phyloP scores from a whole-genome alignment of 805 yeast genomes.

The Monosporozyma servazzii region DNA sequence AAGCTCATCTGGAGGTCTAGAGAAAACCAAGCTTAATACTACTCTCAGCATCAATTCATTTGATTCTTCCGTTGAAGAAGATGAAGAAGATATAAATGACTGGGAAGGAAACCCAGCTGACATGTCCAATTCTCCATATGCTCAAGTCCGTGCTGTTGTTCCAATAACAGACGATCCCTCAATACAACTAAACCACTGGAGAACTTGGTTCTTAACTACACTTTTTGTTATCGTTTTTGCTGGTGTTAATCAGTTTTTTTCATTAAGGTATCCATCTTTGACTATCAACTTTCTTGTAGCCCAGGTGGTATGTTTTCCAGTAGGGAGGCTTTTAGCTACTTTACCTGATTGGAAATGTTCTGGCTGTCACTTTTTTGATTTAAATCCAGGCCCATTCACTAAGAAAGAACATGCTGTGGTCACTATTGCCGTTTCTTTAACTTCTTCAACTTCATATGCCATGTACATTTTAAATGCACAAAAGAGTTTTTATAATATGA shows the following conservation, averaged over 20 bases:
- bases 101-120: conserved; percentile 22
- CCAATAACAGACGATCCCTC: conserved; percentile 44
- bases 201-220: conserved; percentile 46
- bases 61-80: not conserved
- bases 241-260: conserved; percentile 47
- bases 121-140: conserved; percentile 30
- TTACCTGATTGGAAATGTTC: conserved; percentile 35
- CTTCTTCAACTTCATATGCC: conserved; percentile 43
- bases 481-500: conserved; percentile 37
- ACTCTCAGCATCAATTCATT: not conserved
- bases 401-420: conserved; percentile 45
- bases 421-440: conserved; percentile 39
- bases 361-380: conserved; percentile 25
- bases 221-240: conserved; percentile 46
- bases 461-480: conserved; percentile 46
- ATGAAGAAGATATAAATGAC: conserved; percentile 6
- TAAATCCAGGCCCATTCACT: conserved; percentile 47
- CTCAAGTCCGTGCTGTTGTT: conserved; percentile 52
- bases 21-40: not conserved
- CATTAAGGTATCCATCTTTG: conserved; percentile 44
- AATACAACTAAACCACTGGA: conserved; percentile 41
- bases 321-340: conserved; percentile 38
- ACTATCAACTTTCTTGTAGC: conserved; percentile 43
- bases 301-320: conserved; percentile 45
- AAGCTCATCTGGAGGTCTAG: not conserved